A percentile compares a stretch with the other conserved stretches of the same genome.
phyloP scores from a whole-genome alignment of 1,284 basidiomycete species.

The Filobasidium uniguttulatum region DNA sequence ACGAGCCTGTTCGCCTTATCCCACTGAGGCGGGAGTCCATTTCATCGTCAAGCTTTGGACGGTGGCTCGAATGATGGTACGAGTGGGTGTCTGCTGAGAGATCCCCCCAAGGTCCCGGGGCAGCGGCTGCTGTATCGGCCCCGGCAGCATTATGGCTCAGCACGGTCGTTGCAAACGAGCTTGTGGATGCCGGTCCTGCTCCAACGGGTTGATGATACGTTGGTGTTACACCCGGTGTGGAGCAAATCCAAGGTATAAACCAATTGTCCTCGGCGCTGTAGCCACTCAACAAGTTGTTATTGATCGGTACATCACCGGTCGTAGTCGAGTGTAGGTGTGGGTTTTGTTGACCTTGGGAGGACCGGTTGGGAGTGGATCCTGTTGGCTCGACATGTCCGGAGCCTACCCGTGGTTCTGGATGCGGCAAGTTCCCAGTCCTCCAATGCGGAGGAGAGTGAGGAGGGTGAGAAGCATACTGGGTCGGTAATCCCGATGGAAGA shows the following conservation, averaged over 20 bases:
- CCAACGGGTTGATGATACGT: background rate
- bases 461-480: background rate
- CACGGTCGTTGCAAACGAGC: no score
- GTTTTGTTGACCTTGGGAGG: background rate
- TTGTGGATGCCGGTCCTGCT: background rate
- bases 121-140: no score
- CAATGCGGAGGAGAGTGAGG: constrained; percentile 1
- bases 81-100: no score
- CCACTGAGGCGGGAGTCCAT: background rate
- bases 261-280: constrained; percentile 8
- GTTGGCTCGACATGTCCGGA: background rate
- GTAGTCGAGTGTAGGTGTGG: background rate
- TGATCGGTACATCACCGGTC: background rate
- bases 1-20: background rate
- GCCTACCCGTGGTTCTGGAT: background rate
- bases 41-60: background rate
- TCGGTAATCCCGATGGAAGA: background rate
- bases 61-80: background rate
- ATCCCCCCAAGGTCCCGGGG: no score
- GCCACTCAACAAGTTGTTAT: background rate
- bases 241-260: constrained; percentile 13
- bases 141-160: no score
- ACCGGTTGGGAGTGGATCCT: background rate
- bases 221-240: constrained; percentile 5
- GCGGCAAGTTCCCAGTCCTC: background rate